A percentile compares a stretch with the other conserved stretches of the same genome.
These are phyloP conservation scores for Basidiobolus heterosporus DNA, from an alignment of 371 early-diverging fungal genomes.

Conservation along the genomic window DNA sequence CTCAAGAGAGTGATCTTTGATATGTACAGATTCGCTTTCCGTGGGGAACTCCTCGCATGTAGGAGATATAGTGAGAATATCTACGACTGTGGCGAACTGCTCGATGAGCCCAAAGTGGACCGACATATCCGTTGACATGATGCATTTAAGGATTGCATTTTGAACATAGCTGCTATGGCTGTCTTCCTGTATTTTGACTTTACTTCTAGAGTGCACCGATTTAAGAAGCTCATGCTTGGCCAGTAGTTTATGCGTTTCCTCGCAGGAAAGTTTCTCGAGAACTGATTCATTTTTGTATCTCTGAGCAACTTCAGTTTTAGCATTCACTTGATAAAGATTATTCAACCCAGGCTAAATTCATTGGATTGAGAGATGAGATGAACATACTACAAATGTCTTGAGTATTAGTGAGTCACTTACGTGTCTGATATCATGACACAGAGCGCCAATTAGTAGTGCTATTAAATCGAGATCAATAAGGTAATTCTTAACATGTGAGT, in stretches of 20 bases:
- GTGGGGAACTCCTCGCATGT: background rate
- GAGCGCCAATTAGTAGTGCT: constrained; percentile 59
- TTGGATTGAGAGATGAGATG: background rate
- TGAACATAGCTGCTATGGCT: no score
- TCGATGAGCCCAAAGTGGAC: constrained; percentile 70
- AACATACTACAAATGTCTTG: background rate
- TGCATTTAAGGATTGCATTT: constrained; percentile 12
- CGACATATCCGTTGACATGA: constrained; percentile 77
- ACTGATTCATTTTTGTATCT: constrained; percentile 59
- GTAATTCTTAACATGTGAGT: constrained; percentile 37
- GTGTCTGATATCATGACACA: constrained; percentile 83
- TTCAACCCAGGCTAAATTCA: constrained; percentile 63
- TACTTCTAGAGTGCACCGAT: constrained; percentile 16
- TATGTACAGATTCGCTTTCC: background rate
- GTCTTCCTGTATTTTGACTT: constrained; percentile 23
- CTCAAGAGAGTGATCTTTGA: background rate
- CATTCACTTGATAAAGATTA: constrained; percentile 74
- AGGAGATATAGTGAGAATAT: background rate
- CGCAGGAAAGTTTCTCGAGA: constrained; percentile 71
- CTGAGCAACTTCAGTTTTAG: constrained; percentile 51
- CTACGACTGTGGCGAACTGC: constrained; percentile 13
- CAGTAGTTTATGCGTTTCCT: constrained; percentile 47
- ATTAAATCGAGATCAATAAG: constrained; percentile 51
- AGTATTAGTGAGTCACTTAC: constrained; percentile 26
- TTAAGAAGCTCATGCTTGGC: constrained; percentile 43